Evolutionary conservation across 148 eudicot genomes (phyloP), one percentile per base, ranked within the genome.

Genomic region (Camellia granthamiana): DNA sequence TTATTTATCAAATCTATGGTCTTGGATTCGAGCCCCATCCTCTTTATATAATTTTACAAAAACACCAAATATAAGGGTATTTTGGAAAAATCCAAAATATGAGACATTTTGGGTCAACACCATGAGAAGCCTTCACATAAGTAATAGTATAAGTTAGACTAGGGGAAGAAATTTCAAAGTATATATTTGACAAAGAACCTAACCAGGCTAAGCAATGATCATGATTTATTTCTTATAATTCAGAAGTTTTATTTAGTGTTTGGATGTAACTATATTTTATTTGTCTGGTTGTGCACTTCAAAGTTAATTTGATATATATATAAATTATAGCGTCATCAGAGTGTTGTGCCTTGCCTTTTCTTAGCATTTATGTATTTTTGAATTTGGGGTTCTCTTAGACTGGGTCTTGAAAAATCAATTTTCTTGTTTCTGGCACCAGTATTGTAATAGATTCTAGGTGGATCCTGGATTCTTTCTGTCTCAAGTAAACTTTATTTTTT

Each of bases 401-500:
- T 16, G 60, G 78, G 13, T 61, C 52, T 56, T 75, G 49, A 30
- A 12, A 9, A 3, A 43, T 47, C 46, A 16, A n/a, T 76, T 56
- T 74, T 74, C 7, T 43, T 76, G 56, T 63, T 77, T 9, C 49
- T 21, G 51, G 49, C 12, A 49, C 66, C 11, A 44, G n/a, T 58
- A 8, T 44, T 19, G 0, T 2, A 12, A 10, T 79, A 62, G 80
- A 71, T 82, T 71, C 58, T 52, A 67, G 84, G 80, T 82, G 77
- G 70, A 71, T 63, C 82, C 69, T 47, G 9, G 76, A 73, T 60
- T 73, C 78, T 61, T 38, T 83, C 52, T 66, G 69, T 82, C 67
- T 71, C 52, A 21, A 82, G 77, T 69, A 62, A 76, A 71, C 62
- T 56, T 68, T 69, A 63, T 46, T 55, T 76, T 78, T 51, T 18